phyloP scores from a whole-genome alignment of 2,329 filamentous ascomycete species.

The Aspergillus novofumigatus region DNA sequence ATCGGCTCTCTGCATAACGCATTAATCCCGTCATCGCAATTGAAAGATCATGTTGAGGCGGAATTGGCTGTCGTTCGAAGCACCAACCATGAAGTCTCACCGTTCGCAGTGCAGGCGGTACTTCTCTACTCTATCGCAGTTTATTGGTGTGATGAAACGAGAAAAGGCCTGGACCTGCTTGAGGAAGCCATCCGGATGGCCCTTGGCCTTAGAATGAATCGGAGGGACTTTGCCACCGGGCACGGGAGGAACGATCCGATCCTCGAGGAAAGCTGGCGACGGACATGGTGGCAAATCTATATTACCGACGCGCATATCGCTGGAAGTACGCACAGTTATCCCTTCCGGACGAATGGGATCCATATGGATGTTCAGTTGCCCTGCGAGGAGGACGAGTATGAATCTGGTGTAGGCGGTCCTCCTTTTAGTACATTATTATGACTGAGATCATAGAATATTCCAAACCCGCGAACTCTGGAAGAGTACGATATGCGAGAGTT shows the following conservation, averaged over 20 bases:
- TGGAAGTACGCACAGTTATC: conserved; percentile 43
- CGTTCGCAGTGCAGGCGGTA: conserved; percentile 18
- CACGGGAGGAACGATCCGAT: conserved; percentile 3
- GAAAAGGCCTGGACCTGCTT: conserved; percentile 5
- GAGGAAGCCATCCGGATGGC: conserved; percentile 9
- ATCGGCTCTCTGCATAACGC: conserved; percentile 18
- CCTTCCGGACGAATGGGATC: conserved; percentile 18
- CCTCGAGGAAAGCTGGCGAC: conserved; percentile 43
- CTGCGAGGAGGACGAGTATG: conserved; percentile 25
- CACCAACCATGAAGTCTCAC: neutral
- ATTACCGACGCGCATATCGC: conserved; percentile 77
- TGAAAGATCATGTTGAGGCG: neutral
- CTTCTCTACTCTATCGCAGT: conserved; percentile 18
- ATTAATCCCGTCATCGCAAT: neutral
- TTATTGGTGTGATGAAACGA: conserved; percentile 15
- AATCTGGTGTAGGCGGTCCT: conserved; percentile 15
- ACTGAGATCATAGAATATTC: conserved; percentile 18
- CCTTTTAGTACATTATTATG: neutral
- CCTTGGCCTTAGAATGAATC: conserved; percentile 10
- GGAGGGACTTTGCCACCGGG: neutral
- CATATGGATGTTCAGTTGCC: conserved; percentile 22
- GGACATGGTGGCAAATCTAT: conserved; percentile 45
- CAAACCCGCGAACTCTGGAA: conserved; percentile 20
- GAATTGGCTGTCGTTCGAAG: neutral
- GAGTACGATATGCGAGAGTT: conserved; percentile 31